Evolutionary conservation across 352 stramenopile genomes (phyloP), one percentile per base, ranked within the genome.

Genomic region (Phytophthora pini): DNA sequence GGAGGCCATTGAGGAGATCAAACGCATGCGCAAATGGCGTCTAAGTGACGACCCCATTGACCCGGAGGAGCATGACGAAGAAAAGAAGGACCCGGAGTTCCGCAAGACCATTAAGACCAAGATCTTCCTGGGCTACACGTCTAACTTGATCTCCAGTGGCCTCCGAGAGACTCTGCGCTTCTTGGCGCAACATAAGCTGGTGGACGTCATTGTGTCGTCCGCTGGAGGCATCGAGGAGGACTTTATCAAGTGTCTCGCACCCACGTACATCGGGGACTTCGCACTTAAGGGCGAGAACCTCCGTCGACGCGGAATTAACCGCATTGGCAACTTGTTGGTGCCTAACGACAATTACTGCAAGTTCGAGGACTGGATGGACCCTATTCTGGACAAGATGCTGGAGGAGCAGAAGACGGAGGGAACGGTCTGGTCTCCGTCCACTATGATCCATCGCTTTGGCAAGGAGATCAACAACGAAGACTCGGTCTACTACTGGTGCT

Each of bases 291-390:
- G 95, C 38, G 87, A 87, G 40, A 88, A 94, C 24, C 77, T 99
- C 55, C 88, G 97, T 15, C 89, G 90, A 63, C 97, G 98, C 53
- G 98, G 98, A 45, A 96, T 99, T 64, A 99, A 99, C 80, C 91
- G 98, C 64, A 99, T 99, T 72, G 98, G 98, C 39, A 99, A 99
- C 83, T 79, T 99, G 36, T 77, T 99, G n/a, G 96, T 99, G 32
- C 98, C 98, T 1, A 99, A 99, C 72, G 94, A 98, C 77, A 99
- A 99, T 73, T 99, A 99, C 84, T 99, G 97, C 85, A 93, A 97
- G 72, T 99, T 99, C 66, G 96, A 99, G 56, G 96, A 99, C 75
- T 99, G 92, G 89, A 88, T 99, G 31, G 89, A 88, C 51, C 98
- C 98, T 0, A 96, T 99, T 65, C 86, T 99, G 65, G 84, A 98